Evolutionary conservation across 1,284 basidiomycete genomes (phyloP).

Genomic region (Tetrapyrgos nigripes): DNA sequence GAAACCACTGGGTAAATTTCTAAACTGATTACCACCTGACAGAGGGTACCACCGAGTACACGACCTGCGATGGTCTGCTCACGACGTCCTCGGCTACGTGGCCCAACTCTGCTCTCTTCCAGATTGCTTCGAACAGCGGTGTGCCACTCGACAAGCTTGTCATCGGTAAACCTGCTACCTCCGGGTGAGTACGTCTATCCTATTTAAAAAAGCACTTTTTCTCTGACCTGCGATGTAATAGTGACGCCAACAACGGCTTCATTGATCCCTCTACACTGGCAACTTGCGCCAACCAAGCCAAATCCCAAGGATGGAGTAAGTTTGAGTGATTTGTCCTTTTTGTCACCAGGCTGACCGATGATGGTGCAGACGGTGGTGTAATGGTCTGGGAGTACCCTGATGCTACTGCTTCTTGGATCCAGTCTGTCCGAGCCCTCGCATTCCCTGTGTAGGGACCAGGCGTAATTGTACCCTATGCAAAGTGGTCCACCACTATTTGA

Average conservation of each 20-base stretch:
- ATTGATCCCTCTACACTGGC: conserved; percentile 51
- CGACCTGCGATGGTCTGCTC: conserved; percentile 60
- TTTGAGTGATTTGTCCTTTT: conserved; percentile 8
- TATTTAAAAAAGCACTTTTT: not conserved
- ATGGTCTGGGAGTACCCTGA: conserved; percentile 57
- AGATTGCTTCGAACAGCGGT: conserved; percentile 51
- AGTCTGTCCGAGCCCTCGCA: not conserved
- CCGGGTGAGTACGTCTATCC: conserved; percentile 23
- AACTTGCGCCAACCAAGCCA: conserved; percentile 47
- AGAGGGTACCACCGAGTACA: conserved; percentile 67
- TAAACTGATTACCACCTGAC: conserved; percentile 24
- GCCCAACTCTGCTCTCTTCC: conserved; percentile 53
- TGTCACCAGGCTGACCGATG: not conserved
- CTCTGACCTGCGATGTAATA: not conserved
- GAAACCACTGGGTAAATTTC: conserved; percentile 5
- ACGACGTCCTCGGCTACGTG: conserved; percentile 57
- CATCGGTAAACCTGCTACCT: conserved; percentile 56
- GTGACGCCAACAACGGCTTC: conserved; percentile 42
- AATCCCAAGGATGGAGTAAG: conserved; percentile 51
- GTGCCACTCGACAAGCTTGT: conserved; percentile 51
- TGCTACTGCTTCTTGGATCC: conserved; percentile 9
- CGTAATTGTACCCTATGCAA: too few relatives aligned
- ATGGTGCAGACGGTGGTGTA: conserved; percentile 47
- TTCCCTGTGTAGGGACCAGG: not conserved
- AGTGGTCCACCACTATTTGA: too few relatives aligned